phyloP scores from a whole-genome alignment of 1,139 yeast genomes.

The Geotrichum bryndzae region DNA sequence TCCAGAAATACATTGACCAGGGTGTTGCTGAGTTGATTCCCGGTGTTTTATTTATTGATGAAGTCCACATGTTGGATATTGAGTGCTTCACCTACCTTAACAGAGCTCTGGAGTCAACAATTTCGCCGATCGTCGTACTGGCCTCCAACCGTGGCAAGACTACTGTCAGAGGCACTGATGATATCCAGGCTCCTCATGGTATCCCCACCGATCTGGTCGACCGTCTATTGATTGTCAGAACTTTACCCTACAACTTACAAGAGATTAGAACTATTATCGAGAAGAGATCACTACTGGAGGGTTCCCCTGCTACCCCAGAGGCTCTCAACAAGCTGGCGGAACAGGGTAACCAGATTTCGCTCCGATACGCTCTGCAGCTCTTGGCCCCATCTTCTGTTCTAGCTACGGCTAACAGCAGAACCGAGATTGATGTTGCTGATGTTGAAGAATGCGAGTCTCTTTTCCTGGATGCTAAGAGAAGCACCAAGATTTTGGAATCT shows the following conservation, averaged over 20 bases:
- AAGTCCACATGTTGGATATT: constrained; percentile 94
- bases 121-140: constrained; percentile 90
- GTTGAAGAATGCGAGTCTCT: constrained; percentile 80
- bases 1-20: constrained; percentile 91
- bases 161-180: constrained; percentile 86
- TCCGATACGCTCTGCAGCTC: constrained; percentile 87
- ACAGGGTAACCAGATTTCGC: constrained; percentile 67
- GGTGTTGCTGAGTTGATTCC: constrained; percentile 98
- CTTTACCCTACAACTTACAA: constrained; percentile 76
- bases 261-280: constrained; percentile 78
- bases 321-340: constrained; percentile 70
- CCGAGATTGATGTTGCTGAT: constrained; percentile 63
- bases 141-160: constrained; percentile 96
- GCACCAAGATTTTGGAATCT: constrained; percentile 65
- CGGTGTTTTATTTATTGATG: constrained; percentile 95
- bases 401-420: constrained; percentile 66
- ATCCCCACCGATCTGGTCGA: constrained; percentile 93
- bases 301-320: constrained; percentile 52
- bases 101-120: constrained; percentile 83
- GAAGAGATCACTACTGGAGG: constrained; percentile 75
- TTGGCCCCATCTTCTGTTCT: constrained; percentile 86
- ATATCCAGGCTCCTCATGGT: constrained; percentile 88
- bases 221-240: constrained; percentile 82
- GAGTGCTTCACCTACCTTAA: constrained; percentile 93
- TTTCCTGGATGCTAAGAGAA: constrained; percentile 84